Evolutionary conservation across 768 basidiomycete species (phyloP).

Genomic region (Rubroboletus pulcherrimus): DNA sequence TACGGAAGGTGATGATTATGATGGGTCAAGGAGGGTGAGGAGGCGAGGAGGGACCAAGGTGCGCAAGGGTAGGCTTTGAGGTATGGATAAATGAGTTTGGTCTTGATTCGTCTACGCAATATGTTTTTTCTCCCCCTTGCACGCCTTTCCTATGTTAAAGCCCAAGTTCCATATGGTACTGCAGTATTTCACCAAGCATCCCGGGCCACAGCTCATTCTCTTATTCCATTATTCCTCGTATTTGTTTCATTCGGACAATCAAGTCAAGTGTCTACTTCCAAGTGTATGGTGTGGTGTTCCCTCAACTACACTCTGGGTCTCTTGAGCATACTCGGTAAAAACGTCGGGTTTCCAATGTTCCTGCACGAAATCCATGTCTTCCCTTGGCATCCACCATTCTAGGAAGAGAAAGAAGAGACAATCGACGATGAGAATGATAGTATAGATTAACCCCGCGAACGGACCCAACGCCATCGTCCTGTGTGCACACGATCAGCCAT

Average conservation of each 20-base stretch:
- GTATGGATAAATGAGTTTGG: neutral
- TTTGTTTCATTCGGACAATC: conserved; percentile 11
- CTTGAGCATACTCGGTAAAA: conserved; percentile 17
- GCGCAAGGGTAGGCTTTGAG: conserved; percentile 22
- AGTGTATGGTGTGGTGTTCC: neutral
- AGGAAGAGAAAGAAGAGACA: conserved; percentile 83
- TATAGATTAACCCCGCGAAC: conserved; percentile 83
- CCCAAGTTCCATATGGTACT: neutral
- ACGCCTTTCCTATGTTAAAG: neutral
- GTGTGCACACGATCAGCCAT: neutral
- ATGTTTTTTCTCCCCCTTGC: neutral
- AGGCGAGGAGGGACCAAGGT: conserved; percentile 18
- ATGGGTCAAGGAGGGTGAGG: conserved; percentile 23
- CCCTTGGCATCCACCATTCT: conserved; percentile 80
- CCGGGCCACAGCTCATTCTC: conserved; percentile 1
- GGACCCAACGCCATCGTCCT: conserved; percentile 77
- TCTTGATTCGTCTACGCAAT: neutral
- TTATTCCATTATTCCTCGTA: conserved; percentile 21
- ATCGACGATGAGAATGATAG: conserved; percentile 83
- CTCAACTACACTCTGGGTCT: neutral
- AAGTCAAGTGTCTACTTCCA: neutral
- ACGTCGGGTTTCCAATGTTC: conserved; percentile 52
- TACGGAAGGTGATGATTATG: conserved; percentile 20
- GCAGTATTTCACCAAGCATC: conserved; percentile 1
- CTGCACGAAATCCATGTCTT: conserved; percentile 71